phyloP scores from a whole-genome alignment of 2,329 filamentous ascomycete species.

The Ceratocystis variospora region DNA sequence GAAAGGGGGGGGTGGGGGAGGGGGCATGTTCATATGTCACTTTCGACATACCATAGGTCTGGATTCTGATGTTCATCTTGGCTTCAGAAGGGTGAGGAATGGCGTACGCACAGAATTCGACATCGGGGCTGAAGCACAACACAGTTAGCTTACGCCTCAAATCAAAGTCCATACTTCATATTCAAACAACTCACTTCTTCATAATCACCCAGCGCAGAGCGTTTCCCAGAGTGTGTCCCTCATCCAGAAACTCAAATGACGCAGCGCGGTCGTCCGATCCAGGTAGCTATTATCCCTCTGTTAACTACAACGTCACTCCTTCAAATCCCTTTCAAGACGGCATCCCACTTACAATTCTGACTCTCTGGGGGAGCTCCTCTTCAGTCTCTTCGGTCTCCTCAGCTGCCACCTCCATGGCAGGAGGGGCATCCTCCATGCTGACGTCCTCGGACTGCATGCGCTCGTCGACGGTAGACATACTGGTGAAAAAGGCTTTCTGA shows the following conservation, averaged over 20 bases:
- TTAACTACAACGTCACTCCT: background rate
- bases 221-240: conserved; percentile 93
- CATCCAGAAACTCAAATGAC: conserved; percentile 85
- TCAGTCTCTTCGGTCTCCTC: conserved; percentile 31
- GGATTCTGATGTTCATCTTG: conserved; percentile 95
- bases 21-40: background rate
- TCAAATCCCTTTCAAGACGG: background rate
- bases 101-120: conserved; percentile 96
- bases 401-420: conserved; percentile 25
- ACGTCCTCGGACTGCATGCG: conserved; percentile 24
- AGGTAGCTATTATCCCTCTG: conserved; percentile 48
- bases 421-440: conserved; percentile 34
- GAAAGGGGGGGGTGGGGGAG: background rate
- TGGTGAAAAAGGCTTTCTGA: background rate
- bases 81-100: conserved; percentile 92
- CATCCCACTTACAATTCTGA: conserved; percentile 42
- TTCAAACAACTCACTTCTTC: conserved; percentile 66
- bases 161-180: conserved; percentile 3
- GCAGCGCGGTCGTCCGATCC: conserved; percentile 78
- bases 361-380: conserved; percentile 38
- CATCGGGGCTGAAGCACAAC: conserved; percentile 53
- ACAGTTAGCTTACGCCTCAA: background rate
- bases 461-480: conserved; percentile 14
- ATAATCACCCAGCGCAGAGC: conserved; percentile 89
- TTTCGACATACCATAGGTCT: conserved; percentile 68